Percentiles rank a stretch among this genome's conserved stretches.
These are phyloP conservation scores for Fusarium coicis DNA, from an alignment of 2,329 filamentous ascomycete genomes.

Conservation along the genomic window DNA sequence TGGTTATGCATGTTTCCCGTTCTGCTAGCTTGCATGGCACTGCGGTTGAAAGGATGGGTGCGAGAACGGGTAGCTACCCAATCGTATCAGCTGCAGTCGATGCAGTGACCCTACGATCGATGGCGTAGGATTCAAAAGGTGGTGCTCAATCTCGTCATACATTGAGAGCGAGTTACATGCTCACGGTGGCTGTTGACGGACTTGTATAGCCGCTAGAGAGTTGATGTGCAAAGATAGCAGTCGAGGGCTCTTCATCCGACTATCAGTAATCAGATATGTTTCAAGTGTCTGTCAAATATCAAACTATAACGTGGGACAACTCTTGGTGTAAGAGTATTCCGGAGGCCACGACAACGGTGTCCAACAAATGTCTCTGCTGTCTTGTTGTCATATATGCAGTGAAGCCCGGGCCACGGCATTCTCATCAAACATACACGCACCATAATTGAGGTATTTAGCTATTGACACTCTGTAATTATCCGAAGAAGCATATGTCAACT, in stretches of 20 bases:
- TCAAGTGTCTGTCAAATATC: not conserved
- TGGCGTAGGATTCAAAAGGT: constrained; percentile 6
- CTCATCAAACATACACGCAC: constrained; percentile 1
- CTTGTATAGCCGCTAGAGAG: not conserved
- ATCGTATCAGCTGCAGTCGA: constrained; percentile 7
- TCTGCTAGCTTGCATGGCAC: constrained; percentile 16
- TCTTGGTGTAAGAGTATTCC: not conserved
- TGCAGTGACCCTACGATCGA: constrained; percentile 11
- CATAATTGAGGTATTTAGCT: constrained; percentile 3
- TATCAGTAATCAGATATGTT: not conserved
- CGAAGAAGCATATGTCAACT: constrained; percentile 1
- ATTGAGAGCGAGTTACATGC: not conserved
- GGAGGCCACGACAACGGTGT: constrained; percentile 10
- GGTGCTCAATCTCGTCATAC: constrained; percentile 5
- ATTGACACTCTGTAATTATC: not conserved
- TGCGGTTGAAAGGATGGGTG: constrained; percentile 7
- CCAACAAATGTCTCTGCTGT: constrained; percentile 19
- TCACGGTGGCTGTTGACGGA: not conserved
- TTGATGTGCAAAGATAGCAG: not conserved
- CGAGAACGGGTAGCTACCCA: constrained; percentile 10
- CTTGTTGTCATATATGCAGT: constrained; percentile 16
- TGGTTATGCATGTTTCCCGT: constrained; percentile 9
- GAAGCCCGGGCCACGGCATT: constrained; percentile 1
- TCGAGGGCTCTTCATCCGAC: not conserved
- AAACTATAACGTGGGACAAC: not conserved